Conservation (phyloP, 2,329 filamentous ascomycete species). For the Arthrobotrys musiformis region DNA sequence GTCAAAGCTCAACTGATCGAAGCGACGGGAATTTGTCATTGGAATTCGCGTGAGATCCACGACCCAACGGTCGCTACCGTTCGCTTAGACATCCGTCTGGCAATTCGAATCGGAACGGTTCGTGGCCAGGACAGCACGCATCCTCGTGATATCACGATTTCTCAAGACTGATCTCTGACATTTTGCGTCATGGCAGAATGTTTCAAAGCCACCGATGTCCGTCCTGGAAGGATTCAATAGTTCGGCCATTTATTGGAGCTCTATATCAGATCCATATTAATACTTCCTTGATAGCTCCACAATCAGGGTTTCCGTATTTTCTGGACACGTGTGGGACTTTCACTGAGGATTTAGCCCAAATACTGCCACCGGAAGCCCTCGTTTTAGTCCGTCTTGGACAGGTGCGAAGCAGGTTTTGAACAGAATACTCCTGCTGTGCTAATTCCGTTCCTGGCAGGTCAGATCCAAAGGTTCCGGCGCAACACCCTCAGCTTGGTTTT, state of each 20-base stretch:
- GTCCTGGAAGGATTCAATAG: conserved; percentile 21
- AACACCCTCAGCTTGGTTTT: background rate
- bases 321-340: background rate
- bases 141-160: background rate
- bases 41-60: background rate
- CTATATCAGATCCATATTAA: conserved; percentile 50
- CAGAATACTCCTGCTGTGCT: background rate
- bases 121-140: background rate
- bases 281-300: background rate
- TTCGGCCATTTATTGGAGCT: conserved; percentile 27
- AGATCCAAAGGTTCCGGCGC: conserved; percentile 24
- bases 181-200: conserved; percentile 38
- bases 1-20: conserved; percentile 9
- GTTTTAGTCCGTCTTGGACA: conserved; percentile 7
- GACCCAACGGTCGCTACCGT: background rate
- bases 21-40: background rate
- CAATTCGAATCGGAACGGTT: background rate
- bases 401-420: background rate
- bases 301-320: background rate
- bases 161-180: background rate
- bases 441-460: conserved; percentile 23
- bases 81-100: conserved; percentile 2
- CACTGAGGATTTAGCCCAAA: background rate
- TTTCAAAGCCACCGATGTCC: background rate
- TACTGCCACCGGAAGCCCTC: background rate